A percentile compares a stretch with the other conserved stretches of the same genome.
These are phyloP conservation scores for Fusarium mangiferae DNA, from an alignment of 2,329 filamentous ascomycete species.

Conservation along the genomic window DNA sequence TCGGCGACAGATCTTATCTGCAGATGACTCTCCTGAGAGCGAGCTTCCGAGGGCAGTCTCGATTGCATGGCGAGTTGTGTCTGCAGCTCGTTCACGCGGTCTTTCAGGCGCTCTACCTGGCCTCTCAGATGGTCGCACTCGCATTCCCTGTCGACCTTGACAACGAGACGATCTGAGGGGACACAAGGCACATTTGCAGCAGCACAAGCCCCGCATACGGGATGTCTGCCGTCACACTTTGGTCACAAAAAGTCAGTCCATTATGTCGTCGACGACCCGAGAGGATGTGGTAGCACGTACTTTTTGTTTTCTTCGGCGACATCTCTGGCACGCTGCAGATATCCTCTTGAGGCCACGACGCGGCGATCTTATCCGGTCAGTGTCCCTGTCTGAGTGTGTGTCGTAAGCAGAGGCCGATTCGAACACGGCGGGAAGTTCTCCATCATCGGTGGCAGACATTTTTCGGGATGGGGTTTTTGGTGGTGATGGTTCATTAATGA, in stretches of 20 bases:
- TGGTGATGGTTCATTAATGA: neutral
- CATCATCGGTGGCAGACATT: slow-evolving; percentile 24
- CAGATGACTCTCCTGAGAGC: neutral
- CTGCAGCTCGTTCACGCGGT: slow-evolving; percentile 27
- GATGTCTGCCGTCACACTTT: slow-evolving; percentile 38
- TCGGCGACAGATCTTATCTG: neutral
- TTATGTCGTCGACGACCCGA: neutral
- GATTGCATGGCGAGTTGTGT: slow-evolving; percentile 17
- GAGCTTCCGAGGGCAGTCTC: neutral
- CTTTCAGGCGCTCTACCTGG: slow-evolving; percentile 28
- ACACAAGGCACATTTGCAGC: slow-evolving; percentile 30
- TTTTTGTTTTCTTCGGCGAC: slow-evolving; percentile 39
- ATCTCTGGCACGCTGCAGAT: slow-evolving; percentile 37
- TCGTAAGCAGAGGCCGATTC: slow-evolving; percentile 16
- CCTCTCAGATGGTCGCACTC: slow-evolving; percentile 34
- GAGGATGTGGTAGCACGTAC: neutral
- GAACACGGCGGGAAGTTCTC: slow-evolving; percentile 20
- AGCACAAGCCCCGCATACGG: slow-evolving; percentile 32
- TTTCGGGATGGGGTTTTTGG: neutral
- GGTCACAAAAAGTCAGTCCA: neutral
- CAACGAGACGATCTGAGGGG: slow-evolving; percentile 36
- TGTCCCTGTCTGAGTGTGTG: slow-evolving; percentile 17
- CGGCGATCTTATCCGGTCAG: slow-evolving; percentile 9
- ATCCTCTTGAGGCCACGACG: slow-evolving; percentile 35
- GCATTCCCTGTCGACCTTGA: slow-evolving; percentile 33